Evolutionary conservation across 148 eudicot genomes (phyloP).

Genomic region (Rheum nobile): DNA sequence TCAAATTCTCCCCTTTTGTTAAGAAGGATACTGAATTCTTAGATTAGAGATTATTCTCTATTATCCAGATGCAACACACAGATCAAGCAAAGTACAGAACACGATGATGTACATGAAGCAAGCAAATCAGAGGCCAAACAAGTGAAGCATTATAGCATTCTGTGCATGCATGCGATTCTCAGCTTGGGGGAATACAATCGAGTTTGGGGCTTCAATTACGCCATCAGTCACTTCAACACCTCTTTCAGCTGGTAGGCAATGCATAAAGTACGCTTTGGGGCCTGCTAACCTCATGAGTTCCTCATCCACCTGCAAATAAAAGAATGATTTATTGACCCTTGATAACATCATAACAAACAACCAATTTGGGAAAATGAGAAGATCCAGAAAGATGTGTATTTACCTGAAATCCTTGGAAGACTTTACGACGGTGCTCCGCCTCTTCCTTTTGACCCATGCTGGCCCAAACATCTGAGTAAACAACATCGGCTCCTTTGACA

Average conservation of each 20-base stretch:
- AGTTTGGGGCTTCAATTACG: too few relatives aligned
- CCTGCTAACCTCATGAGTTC: slow-evolving; percentile 87
- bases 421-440: slow-evolving; percentile 76
- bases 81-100: too few relatives aligned
- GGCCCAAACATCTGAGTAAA: slow-evolving; percentile 99
- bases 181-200: too few relatives aligned
- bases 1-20: not conserved
- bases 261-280: slow-evolving; percentile 87
- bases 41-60: too few relatives aligned
- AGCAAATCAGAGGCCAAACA: too few relatives aligned
- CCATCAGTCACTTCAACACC: slow-evolving; percentile 80
- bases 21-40: too few relatives aligned
- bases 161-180: slow-evolving; percentile 16
- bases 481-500: slow-evolving; percentile 92
- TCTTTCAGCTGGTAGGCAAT: slow-evolving; percentile 95
- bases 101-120: too few relatives aligned
- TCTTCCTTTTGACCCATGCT: slow-evolving; percentile 99
- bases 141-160: slow-evolving; percentile 14
- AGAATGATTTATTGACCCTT: too few relatives aligned
- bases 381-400: not conserved
- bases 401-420: slow-evolving; percentile 90
- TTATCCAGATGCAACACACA: too few relatives aligned
- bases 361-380: too few relatives aligned
- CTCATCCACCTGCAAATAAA: slow-evolving; percentile 78
- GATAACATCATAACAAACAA: too few relatives aligned